Evolutionary conservation across 2,329 filamentous ascomycete genomes (phyloP).

Genomic region (Didymella lethalis): DNA sequence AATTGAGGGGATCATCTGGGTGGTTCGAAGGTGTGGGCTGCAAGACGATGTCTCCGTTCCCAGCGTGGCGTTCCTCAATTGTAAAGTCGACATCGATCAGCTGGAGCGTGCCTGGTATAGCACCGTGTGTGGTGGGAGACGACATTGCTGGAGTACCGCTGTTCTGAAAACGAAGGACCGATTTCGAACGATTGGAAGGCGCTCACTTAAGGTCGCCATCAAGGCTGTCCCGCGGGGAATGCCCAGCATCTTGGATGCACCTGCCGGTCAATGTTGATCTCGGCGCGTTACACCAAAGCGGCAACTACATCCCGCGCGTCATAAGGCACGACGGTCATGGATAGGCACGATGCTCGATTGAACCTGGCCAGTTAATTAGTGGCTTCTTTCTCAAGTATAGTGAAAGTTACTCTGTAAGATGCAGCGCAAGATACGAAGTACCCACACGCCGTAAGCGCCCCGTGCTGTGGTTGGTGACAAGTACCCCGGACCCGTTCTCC

Average conservation of each 20-base stretch:
- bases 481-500: conserved; percentile 15
- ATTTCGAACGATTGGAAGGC: conserved; percentile 1
- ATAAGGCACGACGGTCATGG: neutral
- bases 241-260: conserved; percentile 2
- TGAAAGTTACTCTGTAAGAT: neutral
- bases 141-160: conserved; percentile 4
- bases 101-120: conserved; percentile 54
- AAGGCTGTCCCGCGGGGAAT: conserved; percentile 10
- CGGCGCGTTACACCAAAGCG: conserved; percentile 10
- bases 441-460: conserved; percentile 17
- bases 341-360: neutral
- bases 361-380: neutral
- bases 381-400: neutral
- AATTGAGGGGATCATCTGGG: conserved; percentile 49
- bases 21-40: conserved; percentile 49
- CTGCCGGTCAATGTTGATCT: conserved; percentile 5
- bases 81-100: conserved; percentile 53
- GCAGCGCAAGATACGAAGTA: conserved; percentile 2
- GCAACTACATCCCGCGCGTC: conserved; percentile 5
- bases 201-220: conserved; percentile 10
- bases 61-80: conserved; percentile 49
- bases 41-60: conserved; percentile 52
- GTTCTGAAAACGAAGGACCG: conserved; percentile 1
- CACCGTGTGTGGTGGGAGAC: conserved; percentile 40
- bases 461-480: conserved; percentile 8